Evolutionary conservation across 2,329 filamentous ascomycete species (phyloP), one percentile per base, ranked within the genome.

Genomic region (Didymosphaeria variabile): DNA sequence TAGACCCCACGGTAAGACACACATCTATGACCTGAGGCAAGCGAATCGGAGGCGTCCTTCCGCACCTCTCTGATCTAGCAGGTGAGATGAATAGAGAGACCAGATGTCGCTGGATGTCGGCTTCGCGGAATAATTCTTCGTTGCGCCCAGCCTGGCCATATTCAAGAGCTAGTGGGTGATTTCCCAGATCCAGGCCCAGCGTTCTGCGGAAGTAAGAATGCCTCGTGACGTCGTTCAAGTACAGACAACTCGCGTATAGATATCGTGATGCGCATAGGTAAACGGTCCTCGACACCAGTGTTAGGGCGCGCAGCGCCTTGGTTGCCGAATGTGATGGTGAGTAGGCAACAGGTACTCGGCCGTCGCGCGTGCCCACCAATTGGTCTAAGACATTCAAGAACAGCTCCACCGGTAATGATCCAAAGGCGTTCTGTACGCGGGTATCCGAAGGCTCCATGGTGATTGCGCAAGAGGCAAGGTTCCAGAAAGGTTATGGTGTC

Each of bases 341-440:
- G 44, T 66, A 68, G 19, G 70, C 72, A 26, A 75, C 59, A 2
- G 68, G 67, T 32, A 63, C 58, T 3, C 31, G 50, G 36, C 66
- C 63, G 50, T 64, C 45, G 23, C 55, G 58, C 13, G 60, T 69
- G 6, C 59, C 63, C 13, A 73, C 67, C 13, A 76, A 64, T 55
- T 74, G 67, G 42, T 76, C 72, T 21, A 76, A 64, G 15, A 74
- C 55, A 26, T 65, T 60, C 13, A 73, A 60, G 34, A 74, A 70
- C 1, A 75, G 57, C 42, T 76, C 73, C 3, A 62, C 46, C 2
- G 73, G 72, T 8, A 76, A 62, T 29, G 72, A 71, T 23, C 67
- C 64, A 10, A 83, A 63, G 26, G 79, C 67, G 8, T 45, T 55
- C 32, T 54, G 49, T 34, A 51, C 46, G 47, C 19, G 47, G 47